These are phyloP conservation scores for Gastrolobium bilobum DNA, from an alignment of 306 rosid species.

Conservation along the genomic window DNA sequence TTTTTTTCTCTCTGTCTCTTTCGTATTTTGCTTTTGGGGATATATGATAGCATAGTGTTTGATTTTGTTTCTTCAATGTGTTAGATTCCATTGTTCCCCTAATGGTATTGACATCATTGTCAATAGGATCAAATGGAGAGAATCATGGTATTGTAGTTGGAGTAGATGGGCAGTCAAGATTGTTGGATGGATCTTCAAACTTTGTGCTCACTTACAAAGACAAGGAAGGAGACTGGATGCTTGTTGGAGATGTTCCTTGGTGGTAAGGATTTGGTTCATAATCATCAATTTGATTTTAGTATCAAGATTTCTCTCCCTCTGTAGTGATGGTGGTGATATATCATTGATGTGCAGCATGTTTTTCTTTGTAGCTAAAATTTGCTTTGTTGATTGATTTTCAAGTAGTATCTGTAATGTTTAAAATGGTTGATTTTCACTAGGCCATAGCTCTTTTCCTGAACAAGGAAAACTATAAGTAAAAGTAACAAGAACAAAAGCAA, in stretches of 20 bases:
- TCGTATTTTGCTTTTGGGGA: neutral
- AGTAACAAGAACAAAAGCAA: neutral
- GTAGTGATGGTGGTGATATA: neutral
- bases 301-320: neutral
- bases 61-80: neutral
- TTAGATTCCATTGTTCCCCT: neutral
- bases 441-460: neutral
- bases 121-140: slow-evolving; percentile 56
- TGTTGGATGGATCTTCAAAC: slow-evolving; percentile 68
- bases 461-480: neutral
- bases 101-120: slow-evolving; percentile 16
- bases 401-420: neutral
- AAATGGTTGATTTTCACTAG: neutral
- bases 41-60: slow-evolving; percentile 1
- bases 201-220: slow-evolving; percentile 86
- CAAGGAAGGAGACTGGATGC: slow-evolving; percentile 94
- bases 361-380: slow-evolving; percentile 15
- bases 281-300: slow-evolving; percentile 11
- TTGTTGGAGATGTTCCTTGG: slow-evolving; percentile 96
- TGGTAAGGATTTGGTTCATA: slow-evolving; percentile 59
- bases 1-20: neutral
- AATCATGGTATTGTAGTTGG: slow-evolving; percentile 46
- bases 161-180: slow-evolving; percentile 55
- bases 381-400: slow-evolving; percentile 1
- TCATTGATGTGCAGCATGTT: neutral